Percentiles rank a stretch among this genome's conserved stretches.
phyloP scores from a whole-genome alignment of 192 early-diverging fungal species.

The Spinellus fusiger region DNA sequence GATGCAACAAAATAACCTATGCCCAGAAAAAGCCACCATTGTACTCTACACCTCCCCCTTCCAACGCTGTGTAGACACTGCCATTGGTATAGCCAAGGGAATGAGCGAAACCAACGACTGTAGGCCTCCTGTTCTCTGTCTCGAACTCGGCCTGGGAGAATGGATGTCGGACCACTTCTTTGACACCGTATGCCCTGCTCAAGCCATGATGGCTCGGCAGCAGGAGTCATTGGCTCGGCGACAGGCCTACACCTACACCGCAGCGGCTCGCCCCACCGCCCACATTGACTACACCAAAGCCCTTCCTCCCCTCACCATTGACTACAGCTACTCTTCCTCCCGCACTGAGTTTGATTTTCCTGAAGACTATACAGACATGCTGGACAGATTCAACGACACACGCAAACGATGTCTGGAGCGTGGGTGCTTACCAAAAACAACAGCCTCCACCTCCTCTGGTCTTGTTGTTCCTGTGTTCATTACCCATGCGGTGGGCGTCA shows the following conservation, averaged over 20 bases:
- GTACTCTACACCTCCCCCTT: constrained; percentile 31
- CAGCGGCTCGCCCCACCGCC: neutral
- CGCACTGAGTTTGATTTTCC: constrained; percentile 24
- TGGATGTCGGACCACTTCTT: constrained; percentile 34
- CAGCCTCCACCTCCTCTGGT: neutral
- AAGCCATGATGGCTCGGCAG: constrained; percentile 13
- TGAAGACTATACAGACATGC: constrained; percentile 23
- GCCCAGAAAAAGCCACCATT: constrained; percentile 12
- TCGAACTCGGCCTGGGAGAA: constrained; percentile 32
- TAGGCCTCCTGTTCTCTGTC: constrained; percentile 7
- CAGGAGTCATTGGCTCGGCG: constrained; percentile 21
- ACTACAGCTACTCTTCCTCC: constrained; percentile 12
- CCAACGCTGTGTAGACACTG: constrained; percentile 34
- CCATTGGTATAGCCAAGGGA: constrained; percentile 23
- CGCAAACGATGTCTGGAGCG: constrained; percentile 1
- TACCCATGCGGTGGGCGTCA: constrained; percentile 28
- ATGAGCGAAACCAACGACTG: constrained; percentile 7
- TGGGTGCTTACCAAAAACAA: neutral
- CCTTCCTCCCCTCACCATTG: constrained; percentile 13
- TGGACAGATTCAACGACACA: constrained; percentile 21
- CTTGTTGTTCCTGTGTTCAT: constrained; percentile 14
- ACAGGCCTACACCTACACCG: constrained; percentile 13
- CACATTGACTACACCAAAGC: too few species aligned
- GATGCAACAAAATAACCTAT: constrained; percentile 5
- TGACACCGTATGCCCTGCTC: constrained; percentile 25